Conservation (phyloP, 345 rosid species). For the Gossypium sturtianum region DNA sequence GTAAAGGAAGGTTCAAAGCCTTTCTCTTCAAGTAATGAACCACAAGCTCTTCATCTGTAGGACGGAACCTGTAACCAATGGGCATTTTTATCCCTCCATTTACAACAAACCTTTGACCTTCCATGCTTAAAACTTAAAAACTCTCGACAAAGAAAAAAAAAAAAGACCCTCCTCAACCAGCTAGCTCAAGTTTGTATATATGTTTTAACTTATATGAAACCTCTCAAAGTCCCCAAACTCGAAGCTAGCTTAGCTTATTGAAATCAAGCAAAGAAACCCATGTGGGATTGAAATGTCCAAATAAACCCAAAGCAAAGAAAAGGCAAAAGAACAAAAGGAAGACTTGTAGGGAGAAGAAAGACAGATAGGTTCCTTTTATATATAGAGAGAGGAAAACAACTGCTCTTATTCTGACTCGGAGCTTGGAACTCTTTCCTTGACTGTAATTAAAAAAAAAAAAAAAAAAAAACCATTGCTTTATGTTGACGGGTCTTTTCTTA, state of each 20-base stretch:
- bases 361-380: not conserved
- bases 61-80: constrained; percentile 75
- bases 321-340: not conserved
- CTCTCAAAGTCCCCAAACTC: not conserved
- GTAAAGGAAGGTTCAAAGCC: constrained; percentile 50
- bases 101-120: constrained; percentile 28
- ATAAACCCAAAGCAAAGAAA: constrained; percentile 6
- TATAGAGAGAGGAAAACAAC: not conserved
- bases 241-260: constrained; percentile 14
- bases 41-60: constrained; percentile 84
- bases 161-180: not conserved
- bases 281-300: constrained; percentile 4
- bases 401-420: not conserved
- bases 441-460: not conserved
- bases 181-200: not conserved
- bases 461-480: constrained; percentile 13
- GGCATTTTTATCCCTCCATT: constrained; percentile 58
- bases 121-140: constrained; percentile 18
- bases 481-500: constrained; percentile 24
- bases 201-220: not conserved
- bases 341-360: constrained; percentile 12
- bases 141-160: not conserved
- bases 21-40: constrained; percentile 75
- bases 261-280: constrained; percentile 10
- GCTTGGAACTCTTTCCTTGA: constrained; percentile 16